A percentile compares a stretch with the other conserved stretches of the same genome.
Conservation (phyloP, 192 early-diverging fungal genomes). For the Coemansia reversa region DNA sequence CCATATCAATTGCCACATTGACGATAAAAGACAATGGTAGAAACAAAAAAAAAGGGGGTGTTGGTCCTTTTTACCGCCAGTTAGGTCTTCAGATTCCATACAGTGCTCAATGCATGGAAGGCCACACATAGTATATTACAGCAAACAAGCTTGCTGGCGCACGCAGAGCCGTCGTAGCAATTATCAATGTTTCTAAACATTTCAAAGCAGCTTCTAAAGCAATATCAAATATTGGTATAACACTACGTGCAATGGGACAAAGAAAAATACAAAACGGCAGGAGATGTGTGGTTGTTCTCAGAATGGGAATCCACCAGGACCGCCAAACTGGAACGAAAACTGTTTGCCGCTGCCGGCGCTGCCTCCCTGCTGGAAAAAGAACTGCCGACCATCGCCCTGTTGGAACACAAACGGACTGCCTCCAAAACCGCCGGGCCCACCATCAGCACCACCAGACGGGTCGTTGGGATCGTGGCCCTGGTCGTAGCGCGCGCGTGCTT, state of each 20-base stretch:
- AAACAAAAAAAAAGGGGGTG: not conserved
- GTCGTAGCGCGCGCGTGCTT: constrained; percentile 66
- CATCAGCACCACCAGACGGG: constrained; percentile 53
- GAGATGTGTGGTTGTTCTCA: constrained; percentile 4
- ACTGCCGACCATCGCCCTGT: constrained; percentile 57
- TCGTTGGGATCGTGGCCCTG: constrained; percentile 81
- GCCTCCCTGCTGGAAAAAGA: constrained; percentile 59
- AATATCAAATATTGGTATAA: not conserved
- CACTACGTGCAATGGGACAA: not conserved
- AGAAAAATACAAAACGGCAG: not conserved
- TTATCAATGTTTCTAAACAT: not conserved
- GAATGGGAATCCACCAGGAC: constrained; percentile 52
- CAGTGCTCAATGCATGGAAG: not conserved
- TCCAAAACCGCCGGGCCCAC: constrained; percentile 39
- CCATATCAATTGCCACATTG: not conserved
- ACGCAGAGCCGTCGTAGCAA: not conserved
- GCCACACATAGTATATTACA: too few relatives aligned
- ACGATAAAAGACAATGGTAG: not conserved
- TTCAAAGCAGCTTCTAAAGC: not conserved
- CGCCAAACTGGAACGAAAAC: constrained; percentile 54
- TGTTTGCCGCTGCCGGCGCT: constrained; percentile 47
- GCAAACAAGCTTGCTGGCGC: too few relatives aligned
- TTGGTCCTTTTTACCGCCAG: not conserved
- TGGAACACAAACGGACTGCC: constrained; percentile 54
- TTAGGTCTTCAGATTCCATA: not conserved